Evolutionary conservation across 1,284 basidiomycete species (phyloP).

Genomic region (Cryptococcus jaspeensis): DNA sequence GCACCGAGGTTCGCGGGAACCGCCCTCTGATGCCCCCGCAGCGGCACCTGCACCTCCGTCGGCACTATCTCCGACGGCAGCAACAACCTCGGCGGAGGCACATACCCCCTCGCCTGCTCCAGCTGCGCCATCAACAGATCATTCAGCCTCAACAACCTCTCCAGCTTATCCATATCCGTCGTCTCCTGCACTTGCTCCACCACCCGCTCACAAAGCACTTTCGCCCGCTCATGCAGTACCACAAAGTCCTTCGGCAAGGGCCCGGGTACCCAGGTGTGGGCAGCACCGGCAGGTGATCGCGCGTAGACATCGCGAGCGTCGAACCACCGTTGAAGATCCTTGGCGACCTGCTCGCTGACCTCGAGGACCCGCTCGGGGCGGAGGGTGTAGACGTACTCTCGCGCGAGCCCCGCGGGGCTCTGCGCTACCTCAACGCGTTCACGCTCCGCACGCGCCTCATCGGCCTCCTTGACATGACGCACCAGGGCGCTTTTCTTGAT

Average conservation of each 20-base stretch:
- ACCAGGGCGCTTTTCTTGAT: conserved; percentile 54
- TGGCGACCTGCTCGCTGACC: conserved; percentile 55
- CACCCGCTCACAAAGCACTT: conserved; percentile 61
- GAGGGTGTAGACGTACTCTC: conserved; percentile 47
- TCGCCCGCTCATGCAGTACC: conserved; percentile 56
- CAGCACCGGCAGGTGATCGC: background rate
- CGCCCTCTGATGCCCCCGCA: too few species aligned
- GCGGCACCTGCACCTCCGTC: background rate
- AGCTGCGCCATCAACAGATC: conserved; percentile 63
- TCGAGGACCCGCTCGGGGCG: conserved; percentile 60
- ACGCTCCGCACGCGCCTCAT: conserved; percentile 42
- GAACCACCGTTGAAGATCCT: conserved; percentile 44
- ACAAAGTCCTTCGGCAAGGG: conserved; percentile 45
- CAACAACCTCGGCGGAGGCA: conserved; percentile 38
- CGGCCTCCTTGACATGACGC: conserved; percentile 49
- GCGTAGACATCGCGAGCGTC: conserved; percentile 20
- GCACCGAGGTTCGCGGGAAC: too few species aligned
- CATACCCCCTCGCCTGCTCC: conserved; percentile 37
- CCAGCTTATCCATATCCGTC: conserved; percentile 61
- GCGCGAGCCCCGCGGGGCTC: conserved; percentile 41
- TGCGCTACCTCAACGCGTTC: conserved; percentile 37
- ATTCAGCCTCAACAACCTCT: conserved; percentile 67
- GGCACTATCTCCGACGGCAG: conserved; percentile 40
- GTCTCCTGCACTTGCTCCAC: conserved; percentile 61
- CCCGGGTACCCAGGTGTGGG: conserved; percentile 43